These are phyloP conservation scores for Nakazawaea holstii DNA, from an alignment of 805 yeast species.

Conservation along the genomic window DNA sequence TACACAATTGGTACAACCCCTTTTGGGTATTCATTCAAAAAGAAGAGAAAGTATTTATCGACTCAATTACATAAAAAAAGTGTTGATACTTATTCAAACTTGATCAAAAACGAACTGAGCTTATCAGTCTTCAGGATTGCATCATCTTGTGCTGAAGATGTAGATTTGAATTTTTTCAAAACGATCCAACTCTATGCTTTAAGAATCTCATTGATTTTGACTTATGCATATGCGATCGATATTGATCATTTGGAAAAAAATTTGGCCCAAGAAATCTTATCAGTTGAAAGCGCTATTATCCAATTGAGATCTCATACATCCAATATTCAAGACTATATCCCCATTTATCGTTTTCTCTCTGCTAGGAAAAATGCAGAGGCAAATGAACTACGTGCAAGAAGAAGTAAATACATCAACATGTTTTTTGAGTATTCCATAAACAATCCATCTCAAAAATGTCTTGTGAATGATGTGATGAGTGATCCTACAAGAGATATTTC, in stretches of 20 bases:
- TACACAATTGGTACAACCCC: constrained; percentile 67
- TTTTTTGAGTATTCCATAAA: constrained; percentile 23
- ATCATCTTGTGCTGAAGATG: constrained; percentile 13
- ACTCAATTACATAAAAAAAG: constrained; percentile 34
- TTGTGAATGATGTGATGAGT: constrained; percentile 22
- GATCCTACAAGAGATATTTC: constrained; percentile 18
- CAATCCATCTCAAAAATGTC: constrained; percentile 14
- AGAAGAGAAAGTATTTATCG: constrained; percentile 43
- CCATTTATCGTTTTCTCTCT: constrained; percentile 32
- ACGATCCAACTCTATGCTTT: constrained; percentile 46
- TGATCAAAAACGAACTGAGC: constrained; percentile 36
- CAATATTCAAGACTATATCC: constrained; percentile 50
- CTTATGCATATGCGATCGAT: constrained; percentile 49
- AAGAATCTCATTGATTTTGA: constrained; percentile 41
- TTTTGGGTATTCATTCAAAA: constrained; percentile 38
- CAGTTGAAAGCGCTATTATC: constrained; percentile 52
- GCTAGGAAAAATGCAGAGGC: constrained; percentile 21
- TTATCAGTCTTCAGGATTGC: constrained; percentile 8
- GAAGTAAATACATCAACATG: constrained; percentile 44
- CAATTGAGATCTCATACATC: constrained; percentile 53
- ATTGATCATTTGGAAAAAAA: constrained; percentile 26
- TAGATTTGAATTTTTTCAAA: constrained; percentile 34
- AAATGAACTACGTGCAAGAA: constrained; percentile 29
- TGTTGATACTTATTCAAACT: constrained; percentile 24
- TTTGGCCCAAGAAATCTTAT: constrained; percentile 46